Evolutionary conservation across 2,329 filamentous ascomycete genomes (phyloP), one percentile per base, ranked within the genome.

Genomic region (Penicillium sclerotiorum): DNA sequence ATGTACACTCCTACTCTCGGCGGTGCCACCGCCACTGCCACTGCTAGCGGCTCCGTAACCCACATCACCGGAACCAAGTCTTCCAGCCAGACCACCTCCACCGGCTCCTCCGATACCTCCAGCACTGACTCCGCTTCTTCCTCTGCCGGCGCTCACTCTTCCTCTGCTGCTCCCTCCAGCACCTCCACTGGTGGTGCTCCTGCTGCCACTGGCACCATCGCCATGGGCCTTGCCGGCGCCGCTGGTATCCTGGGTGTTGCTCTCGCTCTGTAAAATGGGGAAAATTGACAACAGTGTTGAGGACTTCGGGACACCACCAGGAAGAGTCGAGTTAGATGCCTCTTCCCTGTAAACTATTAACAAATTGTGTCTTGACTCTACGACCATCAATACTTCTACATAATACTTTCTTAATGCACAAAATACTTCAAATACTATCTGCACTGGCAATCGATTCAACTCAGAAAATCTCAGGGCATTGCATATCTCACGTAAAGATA

Each of bases 211-310:
- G 59, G 59, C 4, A 44, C 49, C 32, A 45, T 64, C 48, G 60
- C 57, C 18, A 50, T 58, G 39, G 45, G 62, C 27, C 28, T 66
- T 36, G 57, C 56, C 8, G 59, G 63, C 37, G 56, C 56, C n/a
- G 60, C 53, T 44, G 61, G 60, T 42, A 22, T 61, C 18, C 43
- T 66, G 38, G 62, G 61, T 36, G 45, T 64, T 30, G 61, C 56
- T 35, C 37, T 64, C 46, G 61, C 63, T 41, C 58, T 66, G 45
- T 66, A 58, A 49, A 25, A 17, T 21, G 32, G 33, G 20, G 12
- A 25, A n/a, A 17, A n/a, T n/a, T n/a, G n/a, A n/a, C n/a, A n/a
- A n/a, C n/a, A n/a, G n/a, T n/a, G n/a, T n/a, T n/a, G n/a, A n/a
- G n/a, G n/a, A n/a, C n/a, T n/a, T n/a, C n/a, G n/a, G n/a, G n/a